phyloP scores from a whole-genome alignment of 495 filamentous ascomycete genomes.

The Penicillium chermesinum region DNA sequence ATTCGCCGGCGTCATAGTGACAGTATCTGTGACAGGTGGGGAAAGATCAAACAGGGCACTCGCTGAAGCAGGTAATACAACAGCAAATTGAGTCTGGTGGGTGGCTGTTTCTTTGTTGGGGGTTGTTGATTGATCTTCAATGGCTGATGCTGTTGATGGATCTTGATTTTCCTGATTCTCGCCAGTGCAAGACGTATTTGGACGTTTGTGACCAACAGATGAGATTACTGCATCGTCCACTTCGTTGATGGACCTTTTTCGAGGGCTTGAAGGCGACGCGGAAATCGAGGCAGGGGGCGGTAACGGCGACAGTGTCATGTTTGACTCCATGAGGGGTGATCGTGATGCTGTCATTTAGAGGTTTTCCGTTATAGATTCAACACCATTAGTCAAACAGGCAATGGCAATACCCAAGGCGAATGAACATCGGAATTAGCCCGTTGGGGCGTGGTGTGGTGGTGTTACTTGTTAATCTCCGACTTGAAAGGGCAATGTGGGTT shows the following conservation, averaged over 20 bases:
- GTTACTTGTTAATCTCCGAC: background rate
- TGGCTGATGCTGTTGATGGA: background rate
- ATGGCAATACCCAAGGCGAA: too few species aligned
- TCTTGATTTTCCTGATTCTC: slow-evolving; percentile 31
- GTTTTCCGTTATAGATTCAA: background rate
- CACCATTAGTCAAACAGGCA: background rate
- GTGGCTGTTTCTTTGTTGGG: background rate
- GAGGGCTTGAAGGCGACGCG: slow-evolving; percentile 13
- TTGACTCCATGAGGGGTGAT: slow-evolving; percentile 7
- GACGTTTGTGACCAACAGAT: slow-evolving; percentile 11
- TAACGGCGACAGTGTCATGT: slow-evolving; percentile 15
- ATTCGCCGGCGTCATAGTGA: background rate
- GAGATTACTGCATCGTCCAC: slow-evolving; percentile 20
- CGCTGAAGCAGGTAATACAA: background rate
- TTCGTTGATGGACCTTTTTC: slow-evolving; percentile 33
- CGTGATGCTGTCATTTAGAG: background rate
- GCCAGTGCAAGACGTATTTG: slow-evolving; percentile 3
- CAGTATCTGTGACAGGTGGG: too few species aligned
- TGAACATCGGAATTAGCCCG: too few species aligned
- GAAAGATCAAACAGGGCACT: too few species aligned
- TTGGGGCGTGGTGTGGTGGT: too few species aligned
- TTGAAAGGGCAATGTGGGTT: slow-evolving; percentile 7
- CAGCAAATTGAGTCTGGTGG: background rate
- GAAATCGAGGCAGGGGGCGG: slow-evolving; percentile 11
- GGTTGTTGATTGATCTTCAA: background rate